Evolutionary conservation across 257 asterid species (phyloP), one percentile per base, ranked within the genome.

Genomic region (Gentiana dahurica): DNA sequence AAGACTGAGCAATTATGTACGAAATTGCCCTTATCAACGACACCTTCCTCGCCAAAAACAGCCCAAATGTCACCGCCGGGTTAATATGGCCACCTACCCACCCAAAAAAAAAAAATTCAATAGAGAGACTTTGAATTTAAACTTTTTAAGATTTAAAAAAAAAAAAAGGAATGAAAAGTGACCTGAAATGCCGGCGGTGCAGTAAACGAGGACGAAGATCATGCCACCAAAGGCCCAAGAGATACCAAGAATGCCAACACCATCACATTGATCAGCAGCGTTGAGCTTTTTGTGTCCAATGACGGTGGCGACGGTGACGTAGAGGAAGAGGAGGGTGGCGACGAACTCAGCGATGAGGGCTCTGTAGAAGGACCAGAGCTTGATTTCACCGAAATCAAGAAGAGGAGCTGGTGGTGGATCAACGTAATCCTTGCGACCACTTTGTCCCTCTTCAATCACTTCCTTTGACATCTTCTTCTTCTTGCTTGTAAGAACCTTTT

Each of bases 161-260:
- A 1, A 11, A 32, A 3, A 44, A 34, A 6, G 12, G 0, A 4
- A 5, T 5, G 0, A 15, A 11, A 3, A 9, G 9, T 36, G 12
- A 85, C 97, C 95, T 11, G 95, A 86, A 60, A 86, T 81, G 8
- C 95, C 95, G 57, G 94, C 95, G 63, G 95, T 86, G 88, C 95
- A 83, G 94, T 86, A 86, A 36, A 86, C 95, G 36, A 83, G 89
- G 34, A 86, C 63, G 76, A 83, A 86, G 35, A 86, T 83, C 95
- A 81, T 83, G 76, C 95, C 95, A 4, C 95, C 95, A 47, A 86
- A 86, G 55, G 94, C 95, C 95, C 95, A 86, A 0, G 95, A 72
- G 47, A 86, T 83, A 64, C 95, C 95, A 2, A 86, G 89, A 51
- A 86, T 63, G 13, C 95, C 95, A 3, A 86, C 95, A 1, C 95